Percentiles rank a stretch among this genome's conserved stretches.
Evolutionary conservation across 2,329 filamentous ascomycete species (phyloP).

Genomic region (Pseudocercospora fuligena): DNA sequence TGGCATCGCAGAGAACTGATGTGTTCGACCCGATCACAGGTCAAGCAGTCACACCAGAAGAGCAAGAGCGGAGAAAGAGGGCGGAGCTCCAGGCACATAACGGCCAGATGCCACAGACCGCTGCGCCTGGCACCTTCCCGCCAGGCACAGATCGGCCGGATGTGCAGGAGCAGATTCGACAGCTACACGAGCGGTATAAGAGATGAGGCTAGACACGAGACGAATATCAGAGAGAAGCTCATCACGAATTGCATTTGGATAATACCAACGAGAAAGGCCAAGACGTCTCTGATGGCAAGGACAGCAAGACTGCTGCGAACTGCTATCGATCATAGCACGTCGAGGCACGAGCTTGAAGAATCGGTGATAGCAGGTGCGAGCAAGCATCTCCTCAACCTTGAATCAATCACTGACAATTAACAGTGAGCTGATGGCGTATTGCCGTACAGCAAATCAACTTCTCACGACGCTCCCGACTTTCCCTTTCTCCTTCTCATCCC

Average conservation of each 20-base stretch:
- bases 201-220: slow-evolving; percentile 11
- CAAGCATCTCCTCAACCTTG: neutral
- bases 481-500: neutral
- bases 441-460: neutral
- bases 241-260: neutral
- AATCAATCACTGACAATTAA: neutral
- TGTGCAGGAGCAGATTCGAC: slow-evolving; percentile 43
- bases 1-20: slow-evolving; percentile 85
- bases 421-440: neutral
- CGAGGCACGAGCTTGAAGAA: neutral
- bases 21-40: slow-evolving; percentile 79
- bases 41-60: slow-evolving; percentile 64
- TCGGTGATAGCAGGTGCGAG: neutral
- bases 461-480: neutral
- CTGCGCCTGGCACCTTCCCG: slow-evolving; percentile 50
- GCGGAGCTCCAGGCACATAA: slow-evolving; percentile 70
- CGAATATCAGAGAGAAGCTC: no score
- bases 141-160: slow-evolving; percentile 58
- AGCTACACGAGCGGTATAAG: slow-evolving; percentile 39
- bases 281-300: neutral
- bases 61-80: slow-evolving; percentile 68
- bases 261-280: neutral
- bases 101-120: slow-evolving; percentile 45
- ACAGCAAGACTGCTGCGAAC: neutral
- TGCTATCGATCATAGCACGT: neutral